phyloP scores from a whole-genome alignment of 108 stramenopile species.

The Cylindrotheca closterium region DNA sequence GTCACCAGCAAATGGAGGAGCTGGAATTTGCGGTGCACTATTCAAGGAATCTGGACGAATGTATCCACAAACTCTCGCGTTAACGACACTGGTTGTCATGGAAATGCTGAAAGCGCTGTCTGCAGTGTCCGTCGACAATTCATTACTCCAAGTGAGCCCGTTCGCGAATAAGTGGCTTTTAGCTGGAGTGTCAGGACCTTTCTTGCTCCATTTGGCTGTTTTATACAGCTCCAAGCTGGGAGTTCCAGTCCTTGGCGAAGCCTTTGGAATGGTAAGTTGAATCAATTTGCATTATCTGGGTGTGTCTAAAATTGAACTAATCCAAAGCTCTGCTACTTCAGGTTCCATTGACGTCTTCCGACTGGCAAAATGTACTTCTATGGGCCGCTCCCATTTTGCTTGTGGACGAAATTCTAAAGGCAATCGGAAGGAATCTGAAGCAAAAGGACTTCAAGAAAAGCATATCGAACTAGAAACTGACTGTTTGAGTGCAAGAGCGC shows the following conservation, averaged over 20 bases:
- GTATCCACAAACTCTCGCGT: conserved; percentile 87
- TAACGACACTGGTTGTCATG: conserved; percentile 94
- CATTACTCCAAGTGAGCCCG: conserved; percentile 85
- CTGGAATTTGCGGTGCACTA: conserved; percentile 51
- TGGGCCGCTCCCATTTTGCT: conserved; percentile 91
- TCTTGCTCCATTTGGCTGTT: conserved; percentile 85
- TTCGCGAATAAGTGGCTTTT: conserved; percentile 89
- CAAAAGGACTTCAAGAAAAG: not conserved
- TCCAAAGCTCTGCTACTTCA: not conserved
- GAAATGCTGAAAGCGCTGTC: conserved; percentile 95
- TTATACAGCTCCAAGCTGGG: conserved; percentile 72
- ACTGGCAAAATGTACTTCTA: conserved; percentile 83
- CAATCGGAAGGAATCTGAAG: conserved; percentile 43
- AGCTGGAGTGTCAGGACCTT: conserved; percentile 88
- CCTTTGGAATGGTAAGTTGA: conserved; percentile 81
- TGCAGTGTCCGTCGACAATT: conserved; percentile 95
- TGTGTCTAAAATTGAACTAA: not conserved
- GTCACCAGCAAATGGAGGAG: conserved; percentile 38
- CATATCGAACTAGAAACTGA: not conserved
- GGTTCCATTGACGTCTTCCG: conserved; percentile 61
- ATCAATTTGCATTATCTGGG: no score
- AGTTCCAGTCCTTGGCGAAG: conserved; percentile 70
- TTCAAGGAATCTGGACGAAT: conserved; percentile 81
- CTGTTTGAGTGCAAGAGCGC: no score
- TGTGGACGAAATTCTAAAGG: conserved; percentile 90